Evolutionary conservation across 1,284 basidiomycete genomes (phyloP).

Genomic region (Sanghuangporus baumii): DNA sequence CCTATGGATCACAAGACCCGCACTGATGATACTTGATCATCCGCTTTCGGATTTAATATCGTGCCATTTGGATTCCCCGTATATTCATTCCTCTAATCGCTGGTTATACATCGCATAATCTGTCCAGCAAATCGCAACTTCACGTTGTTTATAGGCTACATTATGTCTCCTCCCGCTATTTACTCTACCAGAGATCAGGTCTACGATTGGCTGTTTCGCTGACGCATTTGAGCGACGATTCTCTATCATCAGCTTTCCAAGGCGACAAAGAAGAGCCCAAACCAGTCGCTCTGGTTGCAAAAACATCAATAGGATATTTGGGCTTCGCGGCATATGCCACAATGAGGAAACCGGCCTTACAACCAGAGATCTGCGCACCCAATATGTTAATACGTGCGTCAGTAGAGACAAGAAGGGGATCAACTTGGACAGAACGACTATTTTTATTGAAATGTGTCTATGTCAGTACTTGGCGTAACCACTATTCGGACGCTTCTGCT

Average conservation of each 20-base stretch:
- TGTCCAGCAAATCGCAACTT: neutral
- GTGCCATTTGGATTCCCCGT: neutral
- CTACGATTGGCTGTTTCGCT: neutral
- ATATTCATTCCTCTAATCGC: slow-evolving; percentile 5
- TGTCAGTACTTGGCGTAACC: neutral
- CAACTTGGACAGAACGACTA: neutral
- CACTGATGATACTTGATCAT: slow-evolving; percentile 27
- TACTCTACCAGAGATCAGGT: neutral
- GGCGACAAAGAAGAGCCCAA: neutral
- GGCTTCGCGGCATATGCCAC: neutral
- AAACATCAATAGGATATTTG: neutral
- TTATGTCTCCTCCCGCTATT: neutral
- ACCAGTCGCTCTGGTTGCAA: neutral
- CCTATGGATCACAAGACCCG: slow-evolving; percentile 32
- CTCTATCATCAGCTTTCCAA: neutral
- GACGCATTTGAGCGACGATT: neutral
- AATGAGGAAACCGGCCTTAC: neutral
- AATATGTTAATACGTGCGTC: neutral
- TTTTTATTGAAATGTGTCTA: slow-evolving; percentile 5
- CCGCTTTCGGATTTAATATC: neutral
- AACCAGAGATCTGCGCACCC: neutral
- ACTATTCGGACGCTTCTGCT: neutral
- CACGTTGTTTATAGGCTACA: neutral
- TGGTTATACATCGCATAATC: neutral
- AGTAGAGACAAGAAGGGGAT: neutral